Evolutionary conservation across 495 filamentous ascomycete genomes (phyloP).

Genomic region (Aspergillus olivimuriae): DNA sequence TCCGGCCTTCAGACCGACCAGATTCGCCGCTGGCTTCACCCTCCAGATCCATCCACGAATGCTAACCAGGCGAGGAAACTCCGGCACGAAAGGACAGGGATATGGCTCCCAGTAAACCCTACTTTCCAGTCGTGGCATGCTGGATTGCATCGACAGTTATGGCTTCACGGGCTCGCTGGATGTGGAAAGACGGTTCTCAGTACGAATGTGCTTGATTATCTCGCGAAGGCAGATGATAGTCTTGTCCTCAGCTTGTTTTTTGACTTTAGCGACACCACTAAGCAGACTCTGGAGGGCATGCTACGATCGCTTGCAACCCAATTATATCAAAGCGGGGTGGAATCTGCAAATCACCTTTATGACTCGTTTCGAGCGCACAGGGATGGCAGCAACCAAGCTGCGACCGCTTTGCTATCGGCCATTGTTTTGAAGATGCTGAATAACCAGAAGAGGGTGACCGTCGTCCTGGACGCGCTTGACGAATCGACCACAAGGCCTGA

Average conservation of each 20-base stretch:
- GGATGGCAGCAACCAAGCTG: constrained; percentile 14
- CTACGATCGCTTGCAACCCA: constrained; percentile 23
- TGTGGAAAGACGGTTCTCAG: constrained; percentile 23
- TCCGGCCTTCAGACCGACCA: constrained; percentile 8
- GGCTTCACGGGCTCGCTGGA: constrained; percentile 16
- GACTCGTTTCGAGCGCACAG: constrained; percentile 7
- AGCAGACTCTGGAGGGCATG: constrained; percentile 20
- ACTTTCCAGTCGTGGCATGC: constrained; percentile 15
- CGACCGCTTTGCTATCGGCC: constrained; percentile 8
- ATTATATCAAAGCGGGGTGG: constrained; percentile 11
- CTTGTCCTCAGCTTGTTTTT: constrained; percentile 24
- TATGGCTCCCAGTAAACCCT: constrained; percentile 10
- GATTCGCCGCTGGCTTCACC: constrained; percentile 16
- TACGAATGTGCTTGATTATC: constrained; percentile 16
- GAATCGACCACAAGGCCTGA: constrained; percentile 19
- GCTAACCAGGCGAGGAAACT: constrained; percentile 12
- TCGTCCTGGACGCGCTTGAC: constrained; percentile 27
- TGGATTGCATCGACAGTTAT: constrained; percentile 14
- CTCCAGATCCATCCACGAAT: constrained; percentile 17
- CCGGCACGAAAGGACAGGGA: constrained; percentile 15
- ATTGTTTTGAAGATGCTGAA: constrained; percentile 12
- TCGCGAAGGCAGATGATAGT: constrained; percentile 8
- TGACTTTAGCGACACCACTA: constrained; percentile 19
- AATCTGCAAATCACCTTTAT: constrained; percentile 10
- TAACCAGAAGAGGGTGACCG: constrained; percentile 9